A percentile compares a stretch with the other conserved stretches of the same genome.
Evolutionary conservation across 345 rosid species (phyloP).

Genomic region (Eucalyptus pauciflora): DNA sequence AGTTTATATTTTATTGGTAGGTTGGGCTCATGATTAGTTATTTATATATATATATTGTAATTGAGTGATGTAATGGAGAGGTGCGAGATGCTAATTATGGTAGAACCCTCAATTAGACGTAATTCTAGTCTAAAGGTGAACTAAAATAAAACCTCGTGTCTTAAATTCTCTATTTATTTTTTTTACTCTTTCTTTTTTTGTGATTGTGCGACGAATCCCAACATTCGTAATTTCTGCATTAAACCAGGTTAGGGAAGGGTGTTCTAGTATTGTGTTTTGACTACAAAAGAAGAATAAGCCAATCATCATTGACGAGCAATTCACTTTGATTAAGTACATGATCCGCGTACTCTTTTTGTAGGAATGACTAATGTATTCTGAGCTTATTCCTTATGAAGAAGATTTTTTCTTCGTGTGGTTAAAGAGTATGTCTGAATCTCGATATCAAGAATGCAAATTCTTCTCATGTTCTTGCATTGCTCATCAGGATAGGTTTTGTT

Average conservation of each 20-base stretch:
- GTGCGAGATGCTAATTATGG: too few species aligned
- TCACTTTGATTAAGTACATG: neutral
- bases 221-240: neutral
- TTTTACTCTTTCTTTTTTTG: too few species aligned
- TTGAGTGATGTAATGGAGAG: too few species aligned
- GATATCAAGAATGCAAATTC: neutral
- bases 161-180: too few species aligned
- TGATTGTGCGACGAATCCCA: too few species aligned
- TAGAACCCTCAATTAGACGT: too few species aligned
- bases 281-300: neutral
- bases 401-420: neutral
- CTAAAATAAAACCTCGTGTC: too few species aligned
- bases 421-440: neutral
- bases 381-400: neutral
- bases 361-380: neutral
- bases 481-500: neutral
- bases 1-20: too few species aligned
- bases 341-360: neutral
- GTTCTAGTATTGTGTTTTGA: neutral
- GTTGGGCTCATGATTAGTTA: too few species aligned
- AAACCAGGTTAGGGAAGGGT: neutral
- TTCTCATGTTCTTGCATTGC: neutral
- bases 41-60: too few species aligned
- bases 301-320: neutral
- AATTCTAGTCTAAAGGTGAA: too few species aligned